phyloP scores from a whole-genome alignment of 768 basidiomycete species.

The Pisolithus tinctorius region DNA sequence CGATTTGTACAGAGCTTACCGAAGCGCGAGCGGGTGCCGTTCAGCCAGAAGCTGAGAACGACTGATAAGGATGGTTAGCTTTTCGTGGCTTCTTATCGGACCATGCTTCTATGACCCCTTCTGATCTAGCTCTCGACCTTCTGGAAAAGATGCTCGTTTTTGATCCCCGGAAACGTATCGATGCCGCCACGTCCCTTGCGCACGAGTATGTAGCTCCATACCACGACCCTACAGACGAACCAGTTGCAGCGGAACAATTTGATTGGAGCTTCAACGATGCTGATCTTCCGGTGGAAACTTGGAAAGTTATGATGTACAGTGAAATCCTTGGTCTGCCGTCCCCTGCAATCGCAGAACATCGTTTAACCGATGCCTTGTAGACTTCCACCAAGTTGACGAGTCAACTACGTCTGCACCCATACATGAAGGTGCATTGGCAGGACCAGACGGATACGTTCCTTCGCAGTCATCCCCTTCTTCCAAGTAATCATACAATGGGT shows the following conservation, averaged over 20 bases:
- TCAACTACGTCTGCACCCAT: conserved; percentile 22
- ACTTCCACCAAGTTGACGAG: conserved; percentile 77
- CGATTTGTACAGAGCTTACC: conserved; percentile 98
- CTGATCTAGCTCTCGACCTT: conserved; percentile 72
- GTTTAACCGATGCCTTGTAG: conserved; percentile 29
- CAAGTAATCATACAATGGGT: conserved; percentile 1
- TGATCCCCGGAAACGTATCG: conserved; percentile 95
- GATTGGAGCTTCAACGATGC: conserved; percentile 99
- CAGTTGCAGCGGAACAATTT: conserved; percentile 87
- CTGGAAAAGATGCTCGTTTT: conserved; percentile 99
- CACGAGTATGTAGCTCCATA: conserved; percentile 97
- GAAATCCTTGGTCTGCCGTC: conserved; percentile 80
- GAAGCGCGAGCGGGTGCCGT: conserved; percentile 92
- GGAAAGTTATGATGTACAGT: conserved; percentile 99
- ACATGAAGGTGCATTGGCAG: conserved; percentile 64
- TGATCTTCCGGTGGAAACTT: conserved; percentile 95
- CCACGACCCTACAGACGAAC: conserved; percentile 98
- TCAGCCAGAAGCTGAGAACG: conserved; percentile 87
- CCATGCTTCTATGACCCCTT: conserved; percentile 5
- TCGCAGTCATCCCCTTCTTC: conserved; percentile 6
- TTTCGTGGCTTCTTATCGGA: background rate
- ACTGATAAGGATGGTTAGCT: conserved; percentile 75
- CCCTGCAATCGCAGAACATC: background rate
- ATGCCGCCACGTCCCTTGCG: conserved; percentile 79
- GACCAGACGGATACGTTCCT: conserved; percentile 37